Conservation (phyloP, 2,329 filamentous ascomycete species). For the Claviceps quebecensis region DNA sequence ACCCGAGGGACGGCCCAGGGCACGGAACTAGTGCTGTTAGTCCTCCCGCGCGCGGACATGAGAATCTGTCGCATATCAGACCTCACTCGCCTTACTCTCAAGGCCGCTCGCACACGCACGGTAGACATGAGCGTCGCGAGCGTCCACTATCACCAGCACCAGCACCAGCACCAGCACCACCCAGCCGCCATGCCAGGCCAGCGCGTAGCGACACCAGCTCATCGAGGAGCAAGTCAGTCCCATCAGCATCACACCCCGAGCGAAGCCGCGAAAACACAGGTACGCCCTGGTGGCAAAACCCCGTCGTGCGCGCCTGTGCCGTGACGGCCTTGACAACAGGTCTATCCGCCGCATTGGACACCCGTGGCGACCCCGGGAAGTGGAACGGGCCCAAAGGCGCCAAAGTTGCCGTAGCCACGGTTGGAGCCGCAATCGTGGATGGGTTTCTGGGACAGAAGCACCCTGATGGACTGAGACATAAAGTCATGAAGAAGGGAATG, state of each 20-base stretch:
- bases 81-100: conserved; percentile 2
- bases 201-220: background rate
- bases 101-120: background rate
- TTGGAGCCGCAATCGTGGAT: conserved; percentile 34
- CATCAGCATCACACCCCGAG: background rate
- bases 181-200: background rate
- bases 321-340: conserved; percentile 33
- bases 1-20: background rate
- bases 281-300: conserved; percentile 22
- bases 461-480: conserved; percentile 11
- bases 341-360: conserved; percentile 31
- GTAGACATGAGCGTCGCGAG: background rate
- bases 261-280: background rate
- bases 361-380: conserved; percentile 28
- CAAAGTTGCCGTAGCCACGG: conserved; percentile 32
- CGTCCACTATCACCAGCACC: background rate
- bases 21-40: background rate
- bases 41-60: background rate
- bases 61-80: background rate
- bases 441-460: conserved; percentile 27
- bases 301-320: conserved; percentile 25
- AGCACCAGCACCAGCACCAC: background rate
- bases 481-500: conserved; percentile 4
- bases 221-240: background rate
- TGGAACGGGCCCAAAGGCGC: conserved; percentile 36